These are phyloP conservation scores for Saturnispora zaruensis DNA, from an alignment of 805 yeast genomes.

Conservation along the genomic window DNA sequence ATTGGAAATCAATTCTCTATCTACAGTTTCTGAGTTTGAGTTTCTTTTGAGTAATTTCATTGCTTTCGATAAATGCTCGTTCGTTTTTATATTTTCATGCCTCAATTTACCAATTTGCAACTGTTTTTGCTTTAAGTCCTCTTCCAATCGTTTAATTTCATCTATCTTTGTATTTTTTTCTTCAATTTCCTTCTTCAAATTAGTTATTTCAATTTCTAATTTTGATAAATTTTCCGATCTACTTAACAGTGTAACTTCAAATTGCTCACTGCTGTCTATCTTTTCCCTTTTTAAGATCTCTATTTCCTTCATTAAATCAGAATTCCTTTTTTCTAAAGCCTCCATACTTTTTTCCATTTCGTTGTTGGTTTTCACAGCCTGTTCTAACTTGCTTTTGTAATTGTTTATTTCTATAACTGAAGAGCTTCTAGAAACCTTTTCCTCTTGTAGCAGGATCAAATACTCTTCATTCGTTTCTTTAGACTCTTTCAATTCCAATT, in stretches of 20 bases:
- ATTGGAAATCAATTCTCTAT: slow-evolving; percentile 82
- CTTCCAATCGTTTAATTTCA: slow-evolving; percentile 33
- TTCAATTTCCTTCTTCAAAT: slow-evolving; percentile 6
- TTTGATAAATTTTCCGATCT: slow-evolving; percentile 18
- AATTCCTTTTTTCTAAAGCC: slow-evolving; percentile 20
- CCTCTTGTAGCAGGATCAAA: slow-evolving; percentile 32
- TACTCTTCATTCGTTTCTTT: slow-evolving; percentile 30
- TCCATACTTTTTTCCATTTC: slow-evolving; percentile 15
- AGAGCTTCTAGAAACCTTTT: slow-evolving; percentile 36
- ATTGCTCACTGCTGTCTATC: slow-evolving; percentile 18
- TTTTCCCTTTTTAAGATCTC: slow-evolving; percentile 17
- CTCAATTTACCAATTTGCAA: slow-evolving; percentile 81
- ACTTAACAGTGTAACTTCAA: slow-evolving; percentile 12
- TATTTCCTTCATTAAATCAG: slow-evolving; percentile 18
- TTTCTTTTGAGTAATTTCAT: slow-evolving; percentile 73
- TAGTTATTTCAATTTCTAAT: slow-evolving; percentile 16
- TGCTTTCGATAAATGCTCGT: slow-evolving; percentile 94
- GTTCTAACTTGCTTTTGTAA: slow-evolving; percentile 21
- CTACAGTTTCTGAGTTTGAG: slow-evolving; percentile 68
- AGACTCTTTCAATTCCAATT: slow-evolving; percentile 30
- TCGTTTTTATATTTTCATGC: slow-evolving; percentile 87
- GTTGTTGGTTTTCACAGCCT: slow-evolving; percentile 20
- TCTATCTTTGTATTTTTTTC: slow-evolving; percentile 19
- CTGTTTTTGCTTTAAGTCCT: slow-evolving; percentile 59
- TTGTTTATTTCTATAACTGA: slow-evolving; percentile 35